A percentile compares a stretch with the other conserved stretches of the same genome.
phyloP scores from a whole-genome alignment of 2,329 filamentous ascomycete genomes.

The Exophiala oligosperma region DNA sequence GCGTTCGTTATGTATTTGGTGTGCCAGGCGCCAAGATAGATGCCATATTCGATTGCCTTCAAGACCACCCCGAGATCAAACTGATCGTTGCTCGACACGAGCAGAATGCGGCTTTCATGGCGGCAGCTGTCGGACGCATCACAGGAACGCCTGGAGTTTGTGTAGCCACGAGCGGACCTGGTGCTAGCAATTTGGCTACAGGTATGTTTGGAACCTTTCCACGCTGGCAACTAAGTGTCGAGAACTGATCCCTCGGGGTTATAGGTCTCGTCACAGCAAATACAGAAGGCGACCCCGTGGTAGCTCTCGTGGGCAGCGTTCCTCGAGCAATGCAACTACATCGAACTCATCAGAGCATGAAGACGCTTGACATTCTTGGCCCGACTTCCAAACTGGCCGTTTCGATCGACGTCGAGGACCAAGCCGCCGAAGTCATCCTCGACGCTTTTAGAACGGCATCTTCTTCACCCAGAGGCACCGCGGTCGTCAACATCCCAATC shows the following conservation, averaged over 20 bases:
- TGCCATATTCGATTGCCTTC: constrained; percentile 48
- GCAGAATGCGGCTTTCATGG: constrained; percentile 54
- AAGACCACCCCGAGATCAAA: constrained; percentile 49
- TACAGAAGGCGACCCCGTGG: constrained; percentile 50
- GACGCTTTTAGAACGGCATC: constrained; percentile 46
- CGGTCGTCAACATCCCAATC: constrained; percentile 47
- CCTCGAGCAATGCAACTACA: constrained; percentile 46
- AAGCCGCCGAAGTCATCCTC: constrained; percentile 50
- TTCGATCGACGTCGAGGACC: constrained; percentile 48
- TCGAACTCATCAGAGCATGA: constrained; percentile 51
- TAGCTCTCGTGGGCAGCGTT: constrained; percentile 52
- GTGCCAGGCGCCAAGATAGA: constrained; percentile 53
- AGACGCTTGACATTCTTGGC: constrained; percentile 44
- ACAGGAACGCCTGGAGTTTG: constrained; percentile 49
- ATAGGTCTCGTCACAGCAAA: constrained; percentile 47
- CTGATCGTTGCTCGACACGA: constrained; percentile 51
- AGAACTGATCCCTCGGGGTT: not conserved
- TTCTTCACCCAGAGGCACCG: constrained; percentile 44
- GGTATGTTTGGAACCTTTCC: not conserved
- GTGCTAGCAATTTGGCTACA: constrained; percentile 49
- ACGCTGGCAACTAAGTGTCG: not conserved
- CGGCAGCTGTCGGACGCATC: constrained; percentile 48
- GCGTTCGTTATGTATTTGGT: constrained; percentile 49
- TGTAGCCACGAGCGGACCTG: constrained; percentile 50
- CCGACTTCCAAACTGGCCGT: constrained; percentile 47